A percentile compares a stretch with the other conserved stretches of the same genome.
Conservation (phyloP, 2,329 filamentous ascomycete genomes). For the Neonectria punicea region DNA sequence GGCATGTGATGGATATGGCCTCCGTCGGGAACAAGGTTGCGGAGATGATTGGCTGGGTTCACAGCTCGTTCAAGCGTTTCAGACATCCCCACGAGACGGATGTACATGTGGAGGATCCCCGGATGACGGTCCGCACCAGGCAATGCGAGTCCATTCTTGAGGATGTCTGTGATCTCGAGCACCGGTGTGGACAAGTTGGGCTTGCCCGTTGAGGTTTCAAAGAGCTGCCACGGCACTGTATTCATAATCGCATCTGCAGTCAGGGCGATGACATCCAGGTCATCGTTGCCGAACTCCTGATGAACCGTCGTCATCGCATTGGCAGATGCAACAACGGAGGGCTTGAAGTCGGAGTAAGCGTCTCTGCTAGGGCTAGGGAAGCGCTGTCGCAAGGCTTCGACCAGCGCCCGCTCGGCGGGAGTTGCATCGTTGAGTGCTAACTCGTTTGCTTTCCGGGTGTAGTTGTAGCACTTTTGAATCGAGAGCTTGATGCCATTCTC, state of each 20-base stretch:
- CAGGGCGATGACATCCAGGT: constrained; percentile 51
- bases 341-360: too few species aligned
- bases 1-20: constrained; percentile 82
- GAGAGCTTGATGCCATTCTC: too few species aligned
- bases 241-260: constrained; percentile 58
- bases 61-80: constrained; percentile 70
- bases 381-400: too few species aligned
- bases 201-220: constrained; percentile 49
- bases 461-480: too few species aligned
- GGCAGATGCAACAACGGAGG: too few species aligned
- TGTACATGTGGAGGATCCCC: constrained; percentile 78
- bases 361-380: too few species aligned
- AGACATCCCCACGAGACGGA: constrained; percentile 83
- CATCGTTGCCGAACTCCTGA: constrained; percentile 47
- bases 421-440: too few species aligned
- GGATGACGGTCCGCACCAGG: constrained; percentile 66
- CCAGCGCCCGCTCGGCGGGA: too few species aligned
- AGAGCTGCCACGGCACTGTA: constrained; percentile 57
- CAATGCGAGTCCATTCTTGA: constrained; percentile 59
- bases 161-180: constrained; percentile 42
- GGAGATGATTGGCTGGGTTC: constrained; percentile 68
- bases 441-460: too few species aligned
- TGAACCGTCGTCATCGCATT: constrained; percentile 10
- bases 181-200: constrained; percentile 42
- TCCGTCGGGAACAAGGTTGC: constrained; percentile 72